Percentiles rank a stretch among this genome's conserved stretches.
phyloP scores from a whole-genome alignment of 257 asterid genomes.

The Paulownia fortunei region DNA sequence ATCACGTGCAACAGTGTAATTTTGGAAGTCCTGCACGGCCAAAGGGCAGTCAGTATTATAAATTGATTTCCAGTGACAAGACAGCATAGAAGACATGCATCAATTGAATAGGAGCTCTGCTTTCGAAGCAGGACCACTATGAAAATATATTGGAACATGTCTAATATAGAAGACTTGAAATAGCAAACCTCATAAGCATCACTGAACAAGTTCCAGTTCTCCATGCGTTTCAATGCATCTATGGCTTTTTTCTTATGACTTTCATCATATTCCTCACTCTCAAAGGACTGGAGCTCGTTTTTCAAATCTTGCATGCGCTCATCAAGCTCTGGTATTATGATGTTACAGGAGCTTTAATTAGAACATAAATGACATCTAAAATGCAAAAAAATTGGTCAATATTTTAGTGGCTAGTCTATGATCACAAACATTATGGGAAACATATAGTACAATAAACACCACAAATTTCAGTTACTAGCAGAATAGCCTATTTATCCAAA shows the following conservation, averaged over 20 bases:
- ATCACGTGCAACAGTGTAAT: conserved; percentile 97
- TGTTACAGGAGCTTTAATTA: conserved; percentile 25
- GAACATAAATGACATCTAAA: conserved; percentile 16
- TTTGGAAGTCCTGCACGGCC: conserved; percentile 72
- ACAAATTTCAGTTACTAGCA: conserved; percentile 19
- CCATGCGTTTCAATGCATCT: conserved; percentile 97
- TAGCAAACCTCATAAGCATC: conserved; percentile 74
- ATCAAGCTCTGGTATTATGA: conserved; percentile 82
- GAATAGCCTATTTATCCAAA: background rate
- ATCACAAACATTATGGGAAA: conserved; percentile 14
- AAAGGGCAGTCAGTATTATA: conserved; percentile 29
- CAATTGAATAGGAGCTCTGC: background rate
- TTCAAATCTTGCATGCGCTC: conserved; percentile 97
- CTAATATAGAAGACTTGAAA: conserved; percentile 16
- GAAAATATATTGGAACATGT: conserved; percentile 18
- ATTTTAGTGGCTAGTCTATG: background rate
- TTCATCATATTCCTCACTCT: conserved; percentile 84
- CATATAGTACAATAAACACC: background rate
- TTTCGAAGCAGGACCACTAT: conserved; percentile 6
- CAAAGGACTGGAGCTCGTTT: conserved; percentile 81
- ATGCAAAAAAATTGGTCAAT: background rate
- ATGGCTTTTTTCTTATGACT: conserved; percentile 73
- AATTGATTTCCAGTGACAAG: conserved; percentile 24
- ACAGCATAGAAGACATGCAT: conserved; percentile 3
- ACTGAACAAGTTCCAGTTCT: conserved; percentile 93